These are phyloP conservation scores for Fusarium virguliforme DNA, from an alignment of 2,329 filamentous ascomycete genomes.

Conservation along the genomic window DNA sequence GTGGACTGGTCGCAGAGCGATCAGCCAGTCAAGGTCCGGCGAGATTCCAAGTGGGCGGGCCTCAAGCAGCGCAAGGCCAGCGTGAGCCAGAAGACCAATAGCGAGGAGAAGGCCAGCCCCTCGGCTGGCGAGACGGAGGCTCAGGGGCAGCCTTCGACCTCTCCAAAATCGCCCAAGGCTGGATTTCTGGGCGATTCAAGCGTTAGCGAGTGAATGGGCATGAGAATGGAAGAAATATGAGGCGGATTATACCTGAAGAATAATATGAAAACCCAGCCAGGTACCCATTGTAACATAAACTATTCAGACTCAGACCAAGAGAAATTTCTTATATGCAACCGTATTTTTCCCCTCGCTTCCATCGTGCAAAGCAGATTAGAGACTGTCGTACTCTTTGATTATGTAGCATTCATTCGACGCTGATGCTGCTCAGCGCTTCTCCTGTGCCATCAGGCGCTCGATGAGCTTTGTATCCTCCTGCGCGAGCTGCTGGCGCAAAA, in stretches of 20 bases:
- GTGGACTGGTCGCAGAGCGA: conserved; percentile 75
- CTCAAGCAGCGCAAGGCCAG: conserved; percentile 62
- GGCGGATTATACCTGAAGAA: conserved; percentile 17
- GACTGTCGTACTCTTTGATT: conserved; percentile 6
- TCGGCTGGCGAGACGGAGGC: conserved; percentile 17
- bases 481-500: conserved; percentile 63
- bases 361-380: neutral
- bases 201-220: conserved; percentile 51
- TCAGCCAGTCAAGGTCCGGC: conserved; percentile 58
- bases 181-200: conserved; percentile 64
- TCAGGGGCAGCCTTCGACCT: conserved; percentile 20
- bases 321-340: conserved; percentile 17
- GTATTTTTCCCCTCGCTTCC: neutral
- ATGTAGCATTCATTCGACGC: neutral
- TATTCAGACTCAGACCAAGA: conserved; percentile 31
- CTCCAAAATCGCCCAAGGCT: conserved; percentile 55
- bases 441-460: conserved; percentile 64
- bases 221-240: conserved; percentile 5
- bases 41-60: conserved; percentile 65
- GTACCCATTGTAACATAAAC: conserved; percentile 30
- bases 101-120: conserved; percentile 32
- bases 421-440: conserved; percentile 53
- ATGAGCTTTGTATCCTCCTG: conserved; percentile 67
- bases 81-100: conserved; percentile 51
- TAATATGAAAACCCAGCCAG: conserved; percentile 39